Conservation (phyloP, 331 rosid genomes). For the Ulmus americana region DNA sequence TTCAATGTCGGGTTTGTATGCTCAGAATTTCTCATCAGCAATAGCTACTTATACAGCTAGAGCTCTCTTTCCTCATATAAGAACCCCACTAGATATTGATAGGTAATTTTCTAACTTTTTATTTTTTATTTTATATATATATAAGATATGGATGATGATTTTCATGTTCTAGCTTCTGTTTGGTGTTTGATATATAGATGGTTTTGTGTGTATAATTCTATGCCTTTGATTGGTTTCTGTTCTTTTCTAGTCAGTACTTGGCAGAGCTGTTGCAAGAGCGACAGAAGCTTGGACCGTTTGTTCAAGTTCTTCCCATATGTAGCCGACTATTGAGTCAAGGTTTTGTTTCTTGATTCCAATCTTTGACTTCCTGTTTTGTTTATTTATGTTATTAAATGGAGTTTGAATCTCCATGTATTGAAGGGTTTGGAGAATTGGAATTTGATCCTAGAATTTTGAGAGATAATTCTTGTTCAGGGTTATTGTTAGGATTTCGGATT, state of each 20-base stretch:
- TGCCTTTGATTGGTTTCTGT: slow-evolving; percentile 12
- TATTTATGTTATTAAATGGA: background rate
- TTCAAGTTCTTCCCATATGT: slow-evolving; percentile 83
- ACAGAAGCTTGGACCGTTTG: slow-evolving; percentile 89
- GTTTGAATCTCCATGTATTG: background rate
- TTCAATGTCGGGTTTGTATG: slow-evolving; percentile 54
- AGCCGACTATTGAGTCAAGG: slow-evolving; percentile 92
- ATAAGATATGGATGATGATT: slow-evolving; percentile 5
- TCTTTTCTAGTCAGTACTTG: slow-evolving; percentile 71
- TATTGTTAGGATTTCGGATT: background rate
- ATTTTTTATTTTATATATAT: too few species aligned
- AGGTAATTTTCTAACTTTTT: slow-evolving; percentile 4
- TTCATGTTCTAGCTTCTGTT: background rate
- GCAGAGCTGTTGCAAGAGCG: slow-evolving; percentile 83
- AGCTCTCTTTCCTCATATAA: slow-evolving; percentile 59
- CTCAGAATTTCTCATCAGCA: slow-evolving; percentile 56
- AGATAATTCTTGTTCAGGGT: background rate
- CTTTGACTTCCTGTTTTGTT: slow-evolving; percentile 38
- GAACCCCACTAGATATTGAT: slow-evolving; percentile 58
- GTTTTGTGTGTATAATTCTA: background rate
- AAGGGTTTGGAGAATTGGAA: too few species aligned
- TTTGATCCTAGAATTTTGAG: background rate
- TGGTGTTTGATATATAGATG: background rate
- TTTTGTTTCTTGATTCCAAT: slow-evolving; percentile 22
- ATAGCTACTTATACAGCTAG: slow-evolving; percentile 23